Conservation (phyloP, 176 grass and related monocot genomes). For the Leersia perrieri region DNA sequence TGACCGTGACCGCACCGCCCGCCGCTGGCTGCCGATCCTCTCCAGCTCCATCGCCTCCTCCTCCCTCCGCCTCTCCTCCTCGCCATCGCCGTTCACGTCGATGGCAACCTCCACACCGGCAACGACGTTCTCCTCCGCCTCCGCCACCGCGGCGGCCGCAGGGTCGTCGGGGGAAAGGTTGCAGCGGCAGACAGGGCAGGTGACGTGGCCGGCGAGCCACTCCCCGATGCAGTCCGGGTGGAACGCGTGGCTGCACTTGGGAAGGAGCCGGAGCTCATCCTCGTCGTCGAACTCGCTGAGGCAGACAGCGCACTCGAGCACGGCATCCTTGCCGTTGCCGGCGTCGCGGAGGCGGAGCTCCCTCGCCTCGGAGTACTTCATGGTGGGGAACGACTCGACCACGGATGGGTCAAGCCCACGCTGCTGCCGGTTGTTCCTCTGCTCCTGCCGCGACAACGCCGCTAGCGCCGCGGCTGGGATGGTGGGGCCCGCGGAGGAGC, state of each 20-base stretch:
- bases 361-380: constrained; percentile 66
- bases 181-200: constrained; percentile 79
- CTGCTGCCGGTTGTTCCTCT: constrained; percentile 10
- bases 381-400: constrained; percentile 63
- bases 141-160: not conserved
- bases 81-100: constrained; percentile 16
- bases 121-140: not conserved
- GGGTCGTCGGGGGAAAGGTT: constrained; percentile 42
- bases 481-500: not conserved
- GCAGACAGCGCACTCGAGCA: constrained; percentile 76
- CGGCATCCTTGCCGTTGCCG: constrained; percentile 20
- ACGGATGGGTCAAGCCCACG: constrained; percentile 60
- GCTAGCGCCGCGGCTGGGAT: constrained; percentile 46
- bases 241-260: constrained; percentile 74
- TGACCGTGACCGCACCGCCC: constrained; percentile 57
- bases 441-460: constrained; percentile 31
- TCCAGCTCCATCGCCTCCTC: constrained; percentile 62
- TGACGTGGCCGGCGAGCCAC: constrained; percentile 70
- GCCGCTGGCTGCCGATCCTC: constrained; percentile 72
- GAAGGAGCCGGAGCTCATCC: constrained; percentile 63
- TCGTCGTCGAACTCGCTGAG: constrained; percentile 77
- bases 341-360: constrained; percentile 54
- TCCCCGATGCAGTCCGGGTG: constrained; percentile 82
- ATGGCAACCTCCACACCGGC: constrained; percentile 25
- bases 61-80: constrained; percentile 7